A percentile compares a stretch with the other conserved stretches of the same genome.
phyloP scores from a whole-genome alignment of 208 protist genomes.

The Phytomonas francai region DNA sequence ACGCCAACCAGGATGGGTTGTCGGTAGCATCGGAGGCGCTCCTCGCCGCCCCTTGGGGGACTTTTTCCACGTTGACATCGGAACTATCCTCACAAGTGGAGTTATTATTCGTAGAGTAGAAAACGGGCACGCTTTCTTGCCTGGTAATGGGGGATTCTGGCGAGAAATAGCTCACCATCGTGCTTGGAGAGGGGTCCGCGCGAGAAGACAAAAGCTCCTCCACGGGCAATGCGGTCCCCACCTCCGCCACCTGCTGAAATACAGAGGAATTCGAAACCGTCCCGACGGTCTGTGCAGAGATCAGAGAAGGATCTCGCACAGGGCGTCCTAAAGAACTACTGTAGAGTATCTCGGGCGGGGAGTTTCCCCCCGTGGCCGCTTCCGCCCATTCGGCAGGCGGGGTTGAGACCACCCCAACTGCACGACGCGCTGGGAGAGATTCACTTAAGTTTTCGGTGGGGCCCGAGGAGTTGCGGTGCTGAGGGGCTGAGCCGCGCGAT shows the following conservation, averaged over 20 bases:
- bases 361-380: neutral
- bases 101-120: neutral
- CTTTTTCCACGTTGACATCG: neutral
- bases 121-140: neutral
- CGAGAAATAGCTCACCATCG: neutral
- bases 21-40: neutral
- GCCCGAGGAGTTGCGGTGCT: neutral
- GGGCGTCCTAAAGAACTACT: neutral
- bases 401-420: neutral
- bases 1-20: neutral
- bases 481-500: neutral
- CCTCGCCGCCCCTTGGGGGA: neutral
- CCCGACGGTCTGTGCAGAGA: neutral
- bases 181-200: neutral
- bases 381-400: neutral
- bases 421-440: neutral
- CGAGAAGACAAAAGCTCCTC: neutral
- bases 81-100: neutral
- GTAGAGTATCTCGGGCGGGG: neutral
- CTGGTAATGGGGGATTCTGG: neutral
- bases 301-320: neutral
- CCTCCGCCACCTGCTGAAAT: neutral
- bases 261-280: neutral
- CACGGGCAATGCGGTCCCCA: neutral
- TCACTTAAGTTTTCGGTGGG: neutral